phyloP scores from a whole-genome alignment of 805 yeast genomes.

The Candida fluviatilis region DNA sequence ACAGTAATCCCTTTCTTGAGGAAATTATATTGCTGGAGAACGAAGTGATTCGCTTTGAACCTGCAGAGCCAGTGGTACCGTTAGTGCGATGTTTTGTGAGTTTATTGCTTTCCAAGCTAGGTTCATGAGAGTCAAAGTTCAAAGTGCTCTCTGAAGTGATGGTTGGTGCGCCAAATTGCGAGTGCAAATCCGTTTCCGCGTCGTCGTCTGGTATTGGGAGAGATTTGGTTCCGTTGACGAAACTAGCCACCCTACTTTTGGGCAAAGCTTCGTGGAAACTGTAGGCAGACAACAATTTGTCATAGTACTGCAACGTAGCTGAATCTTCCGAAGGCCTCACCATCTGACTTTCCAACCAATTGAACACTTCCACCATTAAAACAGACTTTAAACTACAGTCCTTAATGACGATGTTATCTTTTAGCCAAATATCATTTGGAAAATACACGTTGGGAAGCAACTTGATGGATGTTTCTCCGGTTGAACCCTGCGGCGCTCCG shows the following conservation, averaged over 20 bases:
- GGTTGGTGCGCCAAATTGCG: not conserved
- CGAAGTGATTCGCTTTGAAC: slow-evolving; percentile 3
- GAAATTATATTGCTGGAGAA: slow-evolving; percentile 7
- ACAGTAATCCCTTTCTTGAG: slow-evolving; percentile 17
- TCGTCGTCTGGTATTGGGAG: not conserved
- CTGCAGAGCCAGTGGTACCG: slow-evolving; percentile 1
- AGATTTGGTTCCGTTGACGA: not conserved
- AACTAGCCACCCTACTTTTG: not conserved
- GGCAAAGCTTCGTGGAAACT: slow-evolving; percentile 20
- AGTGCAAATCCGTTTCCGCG: not conserved
- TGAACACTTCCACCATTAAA: slow-evolving; percentile 29
- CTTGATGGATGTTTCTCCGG: slow-evolving; percentile 12
- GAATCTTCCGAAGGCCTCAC: slow-evolving; percentile 18
- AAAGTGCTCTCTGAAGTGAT: not conserved
- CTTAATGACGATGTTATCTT: slow-evolving; percentile 24
- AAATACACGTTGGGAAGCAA: slow-evolving; percentile 29
- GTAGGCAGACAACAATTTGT: slow-evolving; percentile 29
- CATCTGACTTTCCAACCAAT: slow-evolving; percentile 22
- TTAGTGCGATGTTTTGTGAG: not conserved
- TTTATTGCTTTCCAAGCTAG: not conserved
- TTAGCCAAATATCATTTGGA: slow-evolving; percentile 36
- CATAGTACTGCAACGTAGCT: slow-evolving; percentile 23
- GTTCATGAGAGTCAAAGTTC: not conserved
- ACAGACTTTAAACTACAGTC: slow-evolving; percentile 29
- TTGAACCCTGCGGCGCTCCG: not conserved